Conservation (phyloP, 2,329 filamentous ascomycete genomes). For the Phialophora macrospora region DNA sequence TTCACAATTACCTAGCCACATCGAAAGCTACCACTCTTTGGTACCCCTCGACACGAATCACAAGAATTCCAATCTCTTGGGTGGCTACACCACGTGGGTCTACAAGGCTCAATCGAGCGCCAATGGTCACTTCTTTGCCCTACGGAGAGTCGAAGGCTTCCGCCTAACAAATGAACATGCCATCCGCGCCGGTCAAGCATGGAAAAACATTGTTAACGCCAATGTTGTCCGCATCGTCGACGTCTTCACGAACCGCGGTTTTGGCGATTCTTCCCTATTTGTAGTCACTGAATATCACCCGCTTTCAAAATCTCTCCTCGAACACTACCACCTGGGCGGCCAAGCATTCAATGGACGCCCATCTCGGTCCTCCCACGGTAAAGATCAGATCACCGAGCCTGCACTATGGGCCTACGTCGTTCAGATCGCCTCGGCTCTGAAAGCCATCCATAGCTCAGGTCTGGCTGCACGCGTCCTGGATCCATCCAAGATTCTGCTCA, state of each 20-base stretch:
- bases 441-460: slow-evolving; percentile 78
- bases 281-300: slow-evolving; percentile 95
- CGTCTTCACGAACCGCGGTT: slow-evolving; percentile 89
- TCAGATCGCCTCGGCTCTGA: slow-evolving; percentile 86
- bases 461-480: slow-evolving; percentile 87
- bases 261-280: slow-evolving; percentile 92
- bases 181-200: slow-evolving; percentile 82
- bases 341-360: slow-evolving; percentile 46
- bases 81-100: slow-evolving; percentile 84
- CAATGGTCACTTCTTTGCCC: slow-evolving; percentile 84
- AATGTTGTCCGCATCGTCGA: slow-evolving; percentile 86
- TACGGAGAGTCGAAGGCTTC: slow-evolving; percentile 87
- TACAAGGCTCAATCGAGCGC: slow-evolving; percentile 92
- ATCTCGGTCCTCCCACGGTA: slow-evolving; percentile 50
- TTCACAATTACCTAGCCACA: slow-evolving; percentile 71
- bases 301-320: slow-evolving; percentile 83
- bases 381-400: slow-evolving; percentile 68
- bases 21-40: slow-evolving; percentile 90
- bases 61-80: slow-evolving; percentile 76
- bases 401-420: slow-evolving; percentile 90
- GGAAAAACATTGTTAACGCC: slow-evolving; percentile 82
- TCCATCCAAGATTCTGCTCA: slow-evolving; percentile 84
- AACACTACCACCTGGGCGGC: slow-evolving; percentile 66
- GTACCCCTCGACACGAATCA: slow-evolving; percentile 85
- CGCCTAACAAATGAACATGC: slow-evolving; percentile 87